Base-by-base conservation (phyloP, 352 stramenopile species). In the Phytophthora sansomeana region DNA sequence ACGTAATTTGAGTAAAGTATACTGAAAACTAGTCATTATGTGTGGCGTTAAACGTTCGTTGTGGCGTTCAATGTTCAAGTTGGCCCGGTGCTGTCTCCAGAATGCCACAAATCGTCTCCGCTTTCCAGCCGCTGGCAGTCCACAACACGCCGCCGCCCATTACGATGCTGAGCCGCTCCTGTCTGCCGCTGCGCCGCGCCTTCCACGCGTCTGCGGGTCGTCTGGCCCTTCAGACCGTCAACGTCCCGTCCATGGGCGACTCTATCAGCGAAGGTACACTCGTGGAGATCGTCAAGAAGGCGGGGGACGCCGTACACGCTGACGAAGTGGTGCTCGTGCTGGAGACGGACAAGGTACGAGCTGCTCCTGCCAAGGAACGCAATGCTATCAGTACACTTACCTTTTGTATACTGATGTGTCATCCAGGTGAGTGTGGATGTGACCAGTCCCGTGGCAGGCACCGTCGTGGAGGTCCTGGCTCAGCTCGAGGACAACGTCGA, bases 251-350 rank as follows among this genome's bases (percentile, higher is more conserved):
- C 29, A 96, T 97, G 84, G 91, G 89, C 39, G 96, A 99, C 81
- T 99, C 96, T 46, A 99, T 99, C 80, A 99, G 93, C 36, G 96
- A 99, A 71, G 98, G 97, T 53, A 99, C 97, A 33, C 88, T 99
- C 56, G 97, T 99, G 29, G 86, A 99, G 75, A 97, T 98, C 69
- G 86, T 95, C 63, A 98, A 98, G 67, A 83, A 82, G 6, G 75
- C 85, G 10, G 98, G 98, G 33, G 95, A 99, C 68, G 84, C 83
- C 29, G 94, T 99, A 35, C 74, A 96, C 38, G 86, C 89, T 26
- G 97, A 99, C 81, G 97, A 99, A 46, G 96, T 99, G 30, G 92
- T 99, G 11, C 86, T 97, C n/a, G 90, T 99, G 47, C 84, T 99
- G 26, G 98, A 99, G 85, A 99, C 98, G 1, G 98, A 99, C 75